Percentiles rank a stretch among this genome's conserved stretches.
phyloP scores from a whole-genome alignment of 2,329 filamentous ascomycete genomes.

The Fusarium sp. region DNA sequence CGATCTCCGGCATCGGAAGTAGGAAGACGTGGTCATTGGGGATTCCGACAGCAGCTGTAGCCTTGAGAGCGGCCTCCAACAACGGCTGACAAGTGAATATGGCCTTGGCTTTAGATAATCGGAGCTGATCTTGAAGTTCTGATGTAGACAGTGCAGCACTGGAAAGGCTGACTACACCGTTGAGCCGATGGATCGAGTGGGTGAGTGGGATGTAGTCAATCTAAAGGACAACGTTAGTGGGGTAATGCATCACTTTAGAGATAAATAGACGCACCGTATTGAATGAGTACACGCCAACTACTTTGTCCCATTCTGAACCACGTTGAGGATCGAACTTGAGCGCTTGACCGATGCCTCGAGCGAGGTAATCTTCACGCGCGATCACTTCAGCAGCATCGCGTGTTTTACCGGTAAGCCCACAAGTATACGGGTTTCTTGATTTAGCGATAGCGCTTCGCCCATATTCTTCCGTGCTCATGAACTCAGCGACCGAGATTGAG shows the following conservation, averaged over 20 bases:
- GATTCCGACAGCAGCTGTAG: slow-evolving; percentile 71
- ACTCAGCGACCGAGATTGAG: slow-evolving; percentile 71
- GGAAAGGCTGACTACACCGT: slow-evolving; percentile 77
- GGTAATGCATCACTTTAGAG: slow-evolving; percentile 12
- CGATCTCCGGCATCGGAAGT: slow-evolving; percentile 68
- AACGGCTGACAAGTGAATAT: slow-evolving; percentile 78
- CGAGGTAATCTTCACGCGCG: slow-evolving; percentile 73
- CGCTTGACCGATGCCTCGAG: slow-evolving; percentile 71
- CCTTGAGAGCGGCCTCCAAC: slow-evolving; percentile 71
- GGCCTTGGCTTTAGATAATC: slow-evolving; percentile 74
- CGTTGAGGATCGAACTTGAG: slow-evolving; percentile 76
- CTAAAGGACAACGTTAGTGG: slow-evolving; percentile 49
- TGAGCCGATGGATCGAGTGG: slow-evolving; percentile 80
- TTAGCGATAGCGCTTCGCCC: slow-evolving; percentile 66
- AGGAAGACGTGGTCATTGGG: slow-evolving; percentile 74
- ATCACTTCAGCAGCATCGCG: slow-evolving; percentile 73
- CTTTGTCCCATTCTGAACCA: slow-evolving; percentile 84
- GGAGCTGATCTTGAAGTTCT: slow-evolving; percentile 79
- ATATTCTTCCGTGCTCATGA: slow-evolving; percentile 70
- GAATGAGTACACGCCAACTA: slow-evolving; percentile 78
- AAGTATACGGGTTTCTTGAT: slow-evolving; percentile 80
- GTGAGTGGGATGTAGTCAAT: slow-evolving; percentile 79
- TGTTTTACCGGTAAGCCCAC: slow-evolving; percentile 76
- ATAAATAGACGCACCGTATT: slow-evolving; percentile 70
- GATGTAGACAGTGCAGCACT: slow-evolving; percentile 78